Evolutionary conservation across 2,329 filamentous ascomycete genomes (phyloP).

Genomic region (Aureobasidium sp.): DNA sequence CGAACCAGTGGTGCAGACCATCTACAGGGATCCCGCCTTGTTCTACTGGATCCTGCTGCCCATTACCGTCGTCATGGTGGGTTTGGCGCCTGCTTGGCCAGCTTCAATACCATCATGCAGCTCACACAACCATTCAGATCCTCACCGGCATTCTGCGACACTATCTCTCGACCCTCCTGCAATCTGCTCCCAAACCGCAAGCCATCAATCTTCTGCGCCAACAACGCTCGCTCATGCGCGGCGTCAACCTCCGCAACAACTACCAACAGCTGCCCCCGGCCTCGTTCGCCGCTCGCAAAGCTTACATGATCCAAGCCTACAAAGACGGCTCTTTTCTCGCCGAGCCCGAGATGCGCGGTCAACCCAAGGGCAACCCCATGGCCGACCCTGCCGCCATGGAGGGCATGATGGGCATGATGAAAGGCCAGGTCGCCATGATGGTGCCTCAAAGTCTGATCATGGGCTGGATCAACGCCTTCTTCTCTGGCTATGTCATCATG

Average conservation of each 20-base stretch:
- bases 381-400: conserved; percentile 95
- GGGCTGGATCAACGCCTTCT: conserved; percentile 99
- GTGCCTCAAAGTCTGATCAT: conserved; percentile 98
- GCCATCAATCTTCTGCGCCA: conserved; percentile 72
- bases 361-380: conserved; percentile 88
- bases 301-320: conserved; percentile 71
- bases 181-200: conserved; percentile 74
- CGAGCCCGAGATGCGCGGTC: conserved; percentile 75
- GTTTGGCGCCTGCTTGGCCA: conserved; percentile 10
- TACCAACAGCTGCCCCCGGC: conserved; percentile 69
- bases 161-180: conserved; percentile 89
- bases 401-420: conserved; percentile 99
- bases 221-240: conserved; percentile 73
- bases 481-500: conserved; percentile 96
- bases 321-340: conserved; percentile 85
- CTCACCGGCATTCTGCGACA: conserved; percentile 92
- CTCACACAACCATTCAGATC: conserved; percentile 48
- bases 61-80: conserved; percentile 93
- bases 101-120: not conserved
- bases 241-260: conserved; percentile 77
- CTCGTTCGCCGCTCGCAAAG: conserved; percentile 74
- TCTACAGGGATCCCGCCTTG: conserved; percentile 94
- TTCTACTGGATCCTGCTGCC: conserved; percentile 99
- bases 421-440: conserved; percentile 99
- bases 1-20: conserved; percentile 81